Evolutionary conservation across 148 eudicot genomes (phyloP).

Genomic region (Heliamphora exappendiculata): DNA sequence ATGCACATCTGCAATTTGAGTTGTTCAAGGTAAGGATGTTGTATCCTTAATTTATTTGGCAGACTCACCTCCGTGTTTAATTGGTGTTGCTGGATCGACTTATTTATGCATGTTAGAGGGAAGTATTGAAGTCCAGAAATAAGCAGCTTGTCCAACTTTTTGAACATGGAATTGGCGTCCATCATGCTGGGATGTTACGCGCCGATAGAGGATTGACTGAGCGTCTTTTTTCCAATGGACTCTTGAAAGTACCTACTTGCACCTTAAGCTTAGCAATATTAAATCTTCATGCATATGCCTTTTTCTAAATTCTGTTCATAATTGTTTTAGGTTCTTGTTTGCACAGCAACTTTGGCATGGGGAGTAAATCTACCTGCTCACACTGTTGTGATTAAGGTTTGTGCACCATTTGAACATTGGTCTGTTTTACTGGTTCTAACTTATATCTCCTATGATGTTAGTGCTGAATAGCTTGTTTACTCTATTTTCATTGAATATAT

Average conservation of each 20-base stretch:
- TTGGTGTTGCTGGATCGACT: not conserved
- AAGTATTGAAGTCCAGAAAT: constrained; percentile 90
- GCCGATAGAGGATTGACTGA: constrained; percentile 93
- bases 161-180: constrained; percentile 84
- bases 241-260: constrained; percentile 45
- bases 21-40: constrained; percentile 55
- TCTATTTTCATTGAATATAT: not conserved
- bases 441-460: not conserved
- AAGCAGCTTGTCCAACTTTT: constrained; percentile 80
- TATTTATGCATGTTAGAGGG: constrained; percentile 46
- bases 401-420: constrained; percentile 7
- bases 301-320: constrained; percentile 7
- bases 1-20: constrained; percentile 71
- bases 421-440: not conserved
- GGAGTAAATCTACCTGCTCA: constrained; percentile 99
- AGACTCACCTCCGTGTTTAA: constrained; percentile 14
- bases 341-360: constrained; percentile 99
- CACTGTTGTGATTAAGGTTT: constrained; percentile 97
- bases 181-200: constrained; percentile 99
- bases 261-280: not conserved
- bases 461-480: not conserved
- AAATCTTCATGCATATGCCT: not conserved
- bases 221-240: constrained; percentile 84
- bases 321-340: constrained; percentile 72
- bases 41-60: not conserved